phyloP scores from a whole-genome alignment of 106 monocot species.

The Agapanthus africanus region DNA sequence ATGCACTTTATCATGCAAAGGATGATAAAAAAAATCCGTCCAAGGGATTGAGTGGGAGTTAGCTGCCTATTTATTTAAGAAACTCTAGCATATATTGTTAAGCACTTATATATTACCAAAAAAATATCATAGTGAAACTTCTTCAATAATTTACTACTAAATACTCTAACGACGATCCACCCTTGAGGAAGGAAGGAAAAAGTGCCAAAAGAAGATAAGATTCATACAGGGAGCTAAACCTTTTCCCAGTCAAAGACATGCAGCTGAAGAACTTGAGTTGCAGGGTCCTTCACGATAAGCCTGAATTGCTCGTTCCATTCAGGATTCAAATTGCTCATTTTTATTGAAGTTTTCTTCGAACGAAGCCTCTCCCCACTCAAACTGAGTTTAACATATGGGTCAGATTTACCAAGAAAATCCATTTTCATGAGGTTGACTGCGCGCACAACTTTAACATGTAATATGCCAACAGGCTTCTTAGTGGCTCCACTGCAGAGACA shows the following conservation, averaged over 20 bases:
- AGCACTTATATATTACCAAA: too few species aligned
- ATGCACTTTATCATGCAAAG: not conserved
- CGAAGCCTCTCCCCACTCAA: constrained; percentile 75
- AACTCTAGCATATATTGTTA: too few species aligned
- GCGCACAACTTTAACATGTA: constrained; percentile 74
- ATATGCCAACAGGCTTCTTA: constrained; percentile 81
- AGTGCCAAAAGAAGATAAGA: constrained; percentile 12
- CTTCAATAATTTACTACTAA: too few species aligned
- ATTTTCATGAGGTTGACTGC: constrained; percentile 82
- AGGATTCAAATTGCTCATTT: constrained; percentile 90
- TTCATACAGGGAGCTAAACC: constrained; percentile 47
- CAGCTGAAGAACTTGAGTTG: constrained; percentile 76
- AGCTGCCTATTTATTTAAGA: not conserved
- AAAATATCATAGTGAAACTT: too few species aligned
- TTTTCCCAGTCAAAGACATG: constrained; percentile 94
- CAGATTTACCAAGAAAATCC: constrained; percentile 92
- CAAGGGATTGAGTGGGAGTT: not conserved
- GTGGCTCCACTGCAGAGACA: constrained; percentile 44
- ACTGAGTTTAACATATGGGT: constrained; percentile 81
- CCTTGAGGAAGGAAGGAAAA: not conserved
- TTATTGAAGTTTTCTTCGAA: constrained; percentile 77
- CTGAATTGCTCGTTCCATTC: constrained; percentile 90
- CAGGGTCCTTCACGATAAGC: constrained; percentile 81
- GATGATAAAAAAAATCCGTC: not conserved
- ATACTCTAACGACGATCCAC: too few species aligned